Base-by-base conservation (phyloP, 805 yeast species). In the Hanseniaspora clermontiae region DNA sequence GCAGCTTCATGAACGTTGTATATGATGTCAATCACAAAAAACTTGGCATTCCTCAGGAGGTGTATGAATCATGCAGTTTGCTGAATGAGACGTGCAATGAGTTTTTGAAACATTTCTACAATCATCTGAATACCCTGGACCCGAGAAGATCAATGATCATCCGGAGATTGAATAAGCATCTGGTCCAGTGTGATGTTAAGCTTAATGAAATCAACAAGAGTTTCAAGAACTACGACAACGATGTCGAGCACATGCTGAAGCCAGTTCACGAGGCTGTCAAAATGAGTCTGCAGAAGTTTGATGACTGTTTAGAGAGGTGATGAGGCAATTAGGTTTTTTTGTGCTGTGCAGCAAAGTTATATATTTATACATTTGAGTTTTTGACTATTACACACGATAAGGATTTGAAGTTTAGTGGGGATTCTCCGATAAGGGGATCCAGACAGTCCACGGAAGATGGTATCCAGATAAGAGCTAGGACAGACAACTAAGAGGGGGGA, bases 101-200 rank as follows among this genome's bases (percentile, higher is more conserved):
- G 66, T 86, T 85, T 64, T 68, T 86, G 43, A 77, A 80, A 57
- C 95, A 85, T 65, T 86, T 84, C 65, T 86, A 90, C 84, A 65
- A 75, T 1, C 82, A 80, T 64, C 78, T 78, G 61, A 77, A 76
- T 59, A 73, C 77, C 51, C 74, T 77, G 43, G 74, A 72, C 56
- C 68, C 75, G 1, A 66, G 75, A 42, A 76, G 76, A 51, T 78
- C 77, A 0, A 58, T 59, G 1, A 63, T 69, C 9, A 66, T 81
- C 36, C 72, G 74, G 53, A 76, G 73, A 50, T 68, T 82, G 31
- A 79, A 74, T 55, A 68, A 67, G 32, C 75, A 80, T 54, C 62
- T 82, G 20, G 67, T 70, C 34, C 79, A 70, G 43, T 77, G 82
- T 53, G 63, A 79, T 9, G 64, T 68, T 11, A 81, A 80, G 60